phyloP scores from a whole-genome alignment of 208 protist species.

The Wallacemonas sp. region DNA sequence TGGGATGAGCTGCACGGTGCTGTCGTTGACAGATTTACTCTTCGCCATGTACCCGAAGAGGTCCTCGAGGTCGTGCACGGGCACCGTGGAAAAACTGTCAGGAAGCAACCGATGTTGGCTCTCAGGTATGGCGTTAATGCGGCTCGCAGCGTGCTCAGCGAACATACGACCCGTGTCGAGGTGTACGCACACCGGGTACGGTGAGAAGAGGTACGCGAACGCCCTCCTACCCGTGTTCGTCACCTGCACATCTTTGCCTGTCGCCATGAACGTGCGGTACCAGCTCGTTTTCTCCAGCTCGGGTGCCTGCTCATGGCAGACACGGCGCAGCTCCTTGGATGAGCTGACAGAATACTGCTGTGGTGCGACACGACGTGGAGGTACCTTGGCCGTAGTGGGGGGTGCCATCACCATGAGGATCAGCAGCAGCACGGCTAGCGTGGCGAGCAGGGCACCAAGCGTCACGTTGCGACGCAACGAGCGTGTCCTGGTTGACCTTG shows the following conservation, averaged over 20 bases:
- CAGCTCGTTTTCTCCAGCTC: slow-evolving; percentile 9
- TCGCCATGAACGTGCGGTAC: not conserved
- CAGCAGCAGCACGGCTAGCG: too few relatives aligned
- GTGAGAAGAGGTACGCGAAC: slow-evolving; percentile 15
- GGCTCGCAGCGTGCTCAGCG: not conserved
- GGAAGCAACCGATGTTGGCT: not conserved
- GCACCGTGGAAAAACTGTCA: not conserved
- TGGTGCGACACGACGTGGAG: too few relatives aligned
- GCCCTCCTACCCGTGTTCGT: not conserved
- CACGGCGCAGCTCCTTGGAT: not conserved
- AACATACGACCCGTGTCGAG: slow-evolving; percentile 8
- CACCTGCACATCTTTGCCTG: not conserved
- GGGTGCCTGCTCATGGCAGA: slow-evolving; percentile 12
- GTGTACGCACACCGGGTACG: slow-evolving; percentile 21
- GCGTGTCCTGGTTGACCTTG: too few relatives aligned
- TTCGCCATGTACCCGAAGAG: not conserved
- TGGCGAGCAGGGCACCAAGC: too few relatives aligned
- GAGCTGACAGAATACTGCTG: too few relatives aligned
- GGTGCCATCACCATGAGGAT: too few relatives aligned
- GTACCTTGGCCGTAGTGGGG: too few relatives aligned
- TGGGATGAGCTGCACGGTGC: slow-evolving; percentile 12
- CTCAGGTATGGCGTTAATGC: not conserved
- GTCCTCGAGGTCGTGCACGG: not conserved
- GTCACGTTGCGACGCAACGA: too few relatives aligned
- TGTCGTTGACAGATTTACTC: not conserved